Base-by-base conservation (phyloP, 2,329 filamentous ascomycete genomes). In the Fusarium heterosporum region DNA sequence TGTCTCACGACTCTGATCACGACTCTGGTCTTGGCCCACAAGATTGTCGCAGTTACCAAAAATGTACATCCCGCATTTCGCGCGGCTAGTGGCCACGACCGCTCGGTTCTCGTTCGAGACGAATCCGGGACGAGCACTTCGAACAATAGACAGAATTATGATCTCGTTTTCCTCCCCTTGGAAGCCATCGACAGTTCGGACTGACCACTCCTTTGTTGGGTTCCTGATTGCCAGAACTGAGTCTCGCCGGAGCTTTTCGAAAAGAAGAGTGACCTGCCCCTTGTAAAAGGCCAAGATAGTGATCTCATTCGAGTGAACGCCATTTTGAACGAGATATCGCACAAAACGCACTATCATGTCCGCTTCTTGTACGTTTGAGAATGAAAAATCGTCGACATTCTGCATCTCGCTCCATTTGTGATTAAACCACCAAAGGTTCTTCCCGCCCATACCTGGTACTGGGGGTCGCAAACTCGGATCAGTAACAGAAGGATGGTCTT, bases 161-260 rank as follows among this genome's bases (percentile, higher is more conserved):
- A 97, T 82, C 25, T 94, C 91, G 64, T 97, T 97, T 74, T 97
- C 93, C 71, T 97, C 93, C 13, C 93, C 93, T 75, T 97, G 93
- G 72, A 95, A 97, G 0, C 91, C 92, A 72, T 97, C 94, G 0
- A 97, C 92, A 0, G 93, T 97, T 32, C 87, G 86, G 2, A 97
- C 89, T 3, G 90, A 90, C 73, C 71, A 78, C 36, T 68, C 85
- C 73, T 42, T 64, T 52, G 49, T 38, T 4, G 74, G 76, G 8
- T 74, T 72, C 19, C 73, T 64, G 39, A 55, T 45, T 11, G 30
- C 36, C 38, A 78, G 51, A 51, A 73, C 42, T 34, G 70, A 40
- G 38, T 79, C 73, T 17, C 72, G 66, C 12, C 78, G 76, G 5
- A 90, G 75, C 8, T 79, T 76, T 14, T 79, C 81, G 1, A 88